Base-by-base conservation (phyloP, 1,139 yeast species). In the Protomyces inouyei region DNA sequence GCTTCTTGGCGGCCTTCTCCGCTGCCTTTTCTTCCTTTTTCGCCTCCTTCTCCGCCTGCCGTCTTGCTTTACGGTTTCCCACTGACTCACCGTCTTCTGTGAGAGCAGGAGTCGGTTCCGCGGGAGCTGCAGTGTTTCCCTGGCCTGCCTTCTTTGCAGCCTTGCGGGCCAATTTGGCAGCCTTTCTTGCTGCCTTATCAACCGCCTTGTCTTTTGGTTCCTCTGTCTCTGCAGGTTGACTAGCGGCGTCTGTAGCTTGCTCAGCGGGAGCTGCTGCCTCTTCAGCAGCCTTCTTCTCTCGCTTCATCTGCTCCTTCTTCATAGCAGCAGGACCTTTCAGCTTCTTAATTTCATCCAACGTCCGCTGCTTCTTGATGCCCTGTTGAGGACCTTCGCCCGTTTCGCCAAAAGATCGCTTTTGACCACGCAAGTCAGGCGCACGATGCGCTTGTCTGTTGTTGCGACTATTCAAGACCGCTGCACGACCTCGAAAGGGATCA, bases 121-220 rank as follows among this genome's bases (percentile, higher is more conserved):
- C 1, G 32, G 32, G 32, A 0, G 32, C 32, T 28, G 32, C 32
- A 28, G 32, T 5, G 8, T 4, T 6, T 28, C 32, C 32, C 8
- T 28, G 45, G 18, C 23, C 55, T n/a, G 21, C 55, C 28, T 36
- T 25, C 38, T 48, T n/a, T 14, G 36, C 55, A 6, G 23, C 51
- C 38, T 36, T 40, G 14, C 38, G 37, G 2, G 53, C 52, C 21
- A 40, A 36, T n/a, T 52, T 52, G 52, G 63, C 63, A n/a, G 53
- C 54, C 32, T 59, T 59, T 38, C 63, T 32, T n/a, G 63, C 63
- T 6, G 63, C 63, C 45, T 59, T 59, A 25, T 59, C 63, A 14
- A 45, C 36, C 46, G 28, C 38, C 10, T 52, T 56, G 12, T 51
- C 40, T 51, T 52, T 57, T 52, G 25, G 28, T 40, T 38, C 57